Conservation (phyloP, 2,329 filamentous ascomycete species). For the Aphanocladium album region DNA sequence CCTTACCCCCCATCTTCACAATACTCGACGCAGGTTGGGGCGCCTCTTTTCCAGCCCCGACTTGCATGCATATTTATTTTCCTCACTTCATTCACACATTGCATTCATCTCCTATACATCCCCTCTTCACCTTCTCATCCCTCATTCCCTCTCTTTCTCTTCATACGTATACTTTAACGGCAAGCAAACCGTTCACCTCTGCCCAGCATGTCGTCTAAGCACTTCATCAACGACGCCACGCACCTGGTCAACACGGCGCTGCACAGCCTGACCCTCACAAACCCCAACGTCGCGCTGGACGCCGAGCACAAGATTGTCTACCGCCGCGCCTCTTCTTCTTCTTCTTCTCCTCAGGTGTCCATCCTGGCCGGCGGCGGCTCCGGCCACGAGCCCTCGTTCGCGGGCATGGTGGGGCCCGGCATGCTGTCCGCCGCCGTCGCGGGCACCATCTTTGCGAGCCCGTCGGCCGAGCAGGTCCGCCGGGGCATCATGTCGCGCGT, state of each 20-base stretch:
- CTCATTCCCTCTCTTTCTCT: no score
- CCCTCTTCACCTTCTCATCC: neutral
- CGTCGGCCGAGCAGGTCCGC: conserved; percentile 76
- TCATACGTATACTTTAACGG: no score
- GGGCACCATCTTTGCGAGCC: conserved; percentile 81
- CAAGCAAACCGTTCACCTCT: no score
- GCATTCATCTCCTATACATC: neutral
- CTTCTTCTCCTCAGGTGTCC: conserved; percentile 60
- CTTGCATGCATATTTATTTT: neutral
- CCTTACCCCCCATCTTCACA: conserved; percentile 11
- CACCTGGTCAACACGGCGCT: conserved; percentile 75
- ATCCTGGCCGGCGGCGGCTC: conserved; percentile 84
- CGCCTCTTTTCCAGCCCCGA: neutral
- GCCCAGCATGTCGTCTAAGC: conserved; percentile 59
- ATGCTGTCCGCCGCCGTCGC: conserved; percentile 77
- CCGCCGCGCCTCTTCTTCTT: conserved; percentile 52
- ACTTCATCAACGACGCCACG: conserved; percentile 83
- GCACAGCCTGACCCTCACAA: conserved; percentile 71
- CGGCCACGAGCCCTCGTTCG: conserved; percentile 86
- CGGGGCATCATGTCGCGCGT: conserved; percentile 69
- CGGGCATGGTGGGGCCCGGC: conserved; percentile 76
- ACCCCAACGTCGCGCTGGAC: conserved; percentile 78
- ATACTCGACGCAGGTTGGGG: neutral
- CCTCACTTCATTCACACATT: neutral
- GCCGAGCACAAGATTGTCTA: conserved; percentile 78